These are phyloP conservation scores for Pascua sp. DNA, from an alignment of 1,284 basidiomycete genomes.

Conservation along the genomic window DNA sequence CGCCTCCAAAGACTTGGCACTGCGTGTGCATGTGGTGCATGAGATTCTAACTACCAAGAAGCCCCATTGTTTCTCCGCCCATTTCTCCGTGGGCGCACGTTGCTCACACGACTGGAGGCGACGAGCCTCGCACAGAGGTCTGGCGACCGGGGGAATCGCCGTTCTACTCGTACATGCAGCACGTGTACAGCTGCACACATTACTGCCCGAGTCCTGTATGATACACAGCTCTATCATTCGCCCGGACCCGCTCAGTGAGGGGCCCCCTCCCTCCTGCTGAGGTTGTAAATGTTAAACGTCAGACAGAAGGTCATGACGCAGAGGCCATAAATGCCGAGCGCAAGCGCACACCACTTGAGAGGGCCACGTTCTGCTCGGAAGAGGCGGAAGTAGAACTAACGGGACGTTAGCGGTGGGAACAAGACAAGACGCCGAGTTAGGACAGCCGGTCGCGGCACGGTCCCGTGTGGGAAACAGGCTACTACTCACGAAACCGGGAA, in stretches of 20 bases:
- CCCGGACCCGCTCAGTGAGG: no score
- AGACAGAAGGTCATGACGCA: slow-evolving; percentile 80
- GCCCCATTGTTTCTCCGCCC: no score
- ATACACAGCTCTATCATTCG: background rate
- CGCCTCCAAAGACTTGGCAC: no score
- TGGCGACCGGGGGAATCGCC: background rate
- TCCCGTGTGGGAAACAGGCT: background rate
- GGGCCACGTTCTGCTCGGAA: slow-evolving; percentile 64
- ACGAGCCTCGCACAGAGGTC: background rate
- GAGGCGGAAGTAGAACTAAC: slow-evolving; percentile 53
- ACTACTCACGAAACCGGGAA: slow-evolving; percentile 62
- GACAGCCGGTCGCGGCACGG: slow-evolving; percentile 55
- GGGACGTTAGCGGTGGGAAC: no score
- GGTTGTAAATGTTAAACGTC: slow-evolving; percentile 69
- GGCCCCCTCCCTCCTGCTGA: slow-evolving; percentile 26
- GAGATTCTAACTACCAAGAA: no score
- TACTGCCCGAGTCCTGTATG: background rate
- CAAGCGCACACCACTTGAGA: slow-evolving; percentile 63
- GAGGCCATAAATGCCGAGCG: slow-evolving; percentile 70
- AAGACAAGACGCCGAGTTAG: slow-evolving; percentile 39
- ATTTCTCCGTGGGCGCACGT: no score
- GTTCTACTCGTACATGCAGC: background rate
- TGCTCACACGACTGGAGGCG: no score
- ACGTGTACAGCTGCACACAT: background rate
- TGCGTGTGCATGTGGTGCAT: no score